Evolutionary conservation across 345 rosid species (phyloP), one percentile per base, ranked within the genome.

Genomic region (Boechera retrofracta): DNA sequence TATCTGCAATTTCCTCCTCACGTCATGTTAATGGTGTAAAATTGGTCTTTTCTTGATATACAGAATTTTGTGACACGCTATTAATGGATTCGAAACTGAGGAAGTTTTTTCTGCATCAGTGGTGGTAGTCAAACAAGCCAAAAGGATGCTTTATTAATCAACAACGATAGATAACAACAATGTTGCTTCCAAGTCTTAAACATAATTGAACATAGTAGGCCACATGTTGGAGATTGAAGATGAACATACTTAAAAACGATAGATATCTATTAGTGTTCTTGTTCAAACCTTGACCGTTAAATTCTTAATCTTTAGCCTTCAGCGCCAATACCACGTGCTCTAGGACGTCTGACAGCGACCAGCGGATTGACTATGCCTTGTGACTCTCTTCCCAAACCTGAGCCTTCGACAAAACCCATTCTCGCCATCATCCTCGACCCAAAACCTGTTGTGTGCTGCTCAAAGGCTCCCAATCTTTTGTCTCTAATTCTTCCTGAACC

Each of bases 351-450:
- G 32, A 84, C 85, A 52, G 93, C 87, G 2, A 70, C 81, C 81
- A 88, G 65, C 38, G 97, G 96, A 64, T 81, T 88, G 53, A 85
- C 75, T 7, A 88, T 91, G 71, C 98, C 97, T 78, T 89, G 92
- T 2, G 93, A 89, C 38, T 88, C 86, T 75, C 72, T 87, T 12
- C 97, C 98, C 85, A 94, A 79, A 10, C 97, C 94, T 49, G 36
- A 85, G 63, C 98, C 97, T 80, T 91, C 94, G 2, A 94, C 83
- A 47, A 94, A 94, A 4, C 97, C 96, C 98, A 94, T 93, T 85
- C 74, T 94, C 1, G 86, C 89, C 98, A 91, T 94, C 88, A 91
- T 89, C 81, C 77, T 91, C 5, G 97, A 91, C 18, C 98, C 97
- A 39, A 94, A 92, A 12, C 97, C 97, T 79, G 82, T 87, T 33